Evolutionary conservation across 1,284 basidiomycete genomes (phyloP).

Genomic region (Ustanciosporium gigantosporum): DNA sequence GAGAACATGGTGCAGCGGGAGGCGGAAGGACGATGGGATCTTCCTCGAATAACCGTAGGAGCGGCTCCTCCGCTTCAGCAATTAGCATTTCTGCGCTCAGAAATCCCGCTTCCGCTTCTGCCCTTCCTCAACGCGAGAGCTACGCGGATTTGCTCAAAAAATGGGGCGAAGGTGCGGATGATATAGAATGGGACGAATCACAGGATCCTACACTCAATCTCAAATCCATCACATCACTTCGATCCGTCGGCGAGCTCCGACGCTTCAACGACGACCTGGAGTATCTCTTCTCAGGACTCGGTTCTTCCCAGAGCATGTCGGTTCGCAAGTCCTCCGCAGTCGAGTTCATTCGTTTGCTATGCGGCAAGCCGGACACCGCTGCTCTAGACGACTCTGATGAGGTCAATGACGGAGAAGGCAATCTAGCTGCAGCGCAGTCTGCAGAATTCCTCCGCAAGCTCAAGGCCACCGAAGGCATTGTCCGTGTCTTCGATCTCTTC

Average conservation of each 20-base stretch:
- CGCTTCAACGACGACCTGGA: conserved; percentile 44
- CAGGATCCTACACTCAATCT: conserved; percentile 40
- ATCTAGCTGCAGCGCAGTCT: conserved; percentile 15
- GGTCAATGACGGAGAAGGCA: conserved; percentile 11
- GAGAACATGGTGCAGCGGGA: too few species aligned
- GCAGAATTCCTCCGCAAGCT: conserved; percentile 40
- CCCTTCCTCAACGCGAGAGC: conserved; percentile 21
- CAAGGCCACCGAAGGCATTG: conserved; percentile 35
- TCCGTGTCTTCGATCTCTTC: conserved; percentile 25
- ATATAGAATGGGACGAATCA: conserved; percentile 44
- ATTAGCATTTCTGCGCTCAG: not conserved
- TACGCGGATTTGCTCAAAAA: conserved; percentile 40
- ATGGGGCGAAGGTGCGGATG: conserved; percentile 39
- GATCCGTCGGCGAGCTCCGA: conserved; percentile 29
- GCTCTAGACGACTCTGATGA: conserved; percentile 7
- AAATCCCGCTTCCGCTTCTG: not conserved
- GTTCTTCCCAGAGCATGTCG: conserved; percentile 10
- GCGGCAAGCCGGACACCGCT: conserved; percentile 23
- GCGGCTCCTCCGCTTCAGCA: not conserved
- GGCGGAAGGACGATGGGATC: too few species aligned
- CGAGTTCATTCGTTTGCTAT: conserved; percentile 28
- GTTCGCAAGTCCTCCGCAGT: conserved; percentile 27
- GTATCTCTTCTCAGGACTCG: conserved; percentile 35
- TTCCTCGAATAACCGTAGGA: not conserved
- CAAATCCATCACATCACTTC: conserved; percentile 40